These are phyloP conservation scores for Kwoniella sp. DNA, from an alignment of 768 basidiomycete genomes.

Conservation along the genomic window DNA sequence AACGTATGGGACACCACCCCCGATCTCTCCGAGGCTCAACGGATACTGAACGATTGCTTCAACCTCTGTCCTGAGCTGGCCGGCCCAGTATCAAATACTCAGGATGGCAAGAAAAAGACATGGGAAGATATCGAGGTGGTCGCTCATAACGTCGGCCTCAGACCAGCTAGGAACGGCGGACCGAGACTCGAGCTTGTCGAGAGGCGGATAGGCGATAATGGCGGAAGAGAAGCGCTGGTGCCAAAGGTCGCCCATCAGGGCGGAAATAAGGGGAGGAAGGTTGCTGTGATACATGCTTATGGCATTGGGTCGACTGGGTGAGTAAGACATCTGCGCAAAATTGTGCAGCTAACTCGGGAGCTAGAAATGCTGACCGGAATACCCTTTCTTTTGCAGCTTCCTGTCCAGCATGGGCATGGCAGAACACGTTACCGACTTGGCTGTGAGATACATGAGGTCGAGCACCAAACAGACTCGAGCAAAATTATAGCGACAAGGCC, in stretches of 20 bases:
- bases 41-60: constrained; percentile 59
- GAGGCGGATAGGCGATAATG: constrained; percentile 37
- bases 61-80: constrained; percentile 58
- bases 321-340: constrained; percentile 15
- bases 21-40: constrained; percentile 57
- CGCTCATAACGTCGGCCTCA: constrained; percentile 65
- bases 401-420: constrained; percentile 49
- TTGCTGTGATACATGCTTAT: constrained; percentile 64
- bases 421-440: constrained; percentile 37
- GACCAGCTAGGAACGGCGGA: constrained; percentile 65
- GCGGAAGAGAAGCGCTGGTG: constrained; percentile 17
- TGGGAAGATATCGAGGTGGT: constrained; percentile 60
- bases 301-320: constrained; percentile 60
- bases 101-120: constrained; percentile 44
- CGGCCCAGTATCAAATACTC: constrained; percentile 50
- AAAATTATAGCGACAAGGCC: neutral
- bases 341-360: too few relatives aligned
- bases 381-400: constrained; percentile 20
- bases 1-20: constrained; percentile 63
- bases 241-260: constrained; percentile 32
- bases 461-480: neutral
- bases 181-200: constrained; percentile 63
- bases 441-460: constrained; percentile 8
- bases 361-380: neutral
- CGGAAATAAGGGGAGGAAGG: constrained; percentile 32